Conservation (phyloP, 805 yeast species). For the Ogataea ramenticola region DNA sequence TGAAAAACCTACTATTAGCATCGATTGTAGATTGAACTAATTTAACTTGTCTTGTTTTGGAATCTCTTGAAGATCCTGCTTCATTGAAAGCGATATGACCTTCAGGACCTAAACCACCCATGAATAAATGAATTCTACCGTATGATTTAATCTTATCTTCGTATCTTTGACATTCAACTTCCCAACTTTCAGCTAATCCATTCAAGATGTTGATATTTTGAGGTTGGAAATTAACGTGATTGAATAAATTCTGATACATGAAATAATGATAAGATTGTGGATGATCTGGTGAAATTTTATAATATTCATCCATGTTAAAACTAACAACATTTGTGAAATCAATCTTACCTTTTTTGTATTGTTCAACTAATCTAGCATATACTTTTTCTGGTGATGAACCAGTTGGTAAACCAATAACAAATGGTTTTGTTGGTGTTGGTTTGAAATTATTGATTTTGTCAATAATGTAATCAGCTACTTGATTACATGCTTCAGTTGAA, state of each 20-base stretch:
- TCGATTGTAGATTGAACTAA: conserved; percentile 42
- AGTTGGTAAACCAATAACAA: conserved; percentile 52
- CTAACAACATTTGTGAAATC: conserved; percentile 47
- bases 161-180: conserved; percentile 39
- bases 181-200: conserved; percentile 40
- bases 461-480: conserved; percentile 39
- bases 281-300: conserved; percentile 38
- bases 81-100: conserved; percentile 60
- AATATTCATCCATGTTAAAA: conserved; percentile 58
- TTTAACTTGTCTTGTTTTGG: conserved; percentile 38
- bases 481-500: conserved; percentile 33
- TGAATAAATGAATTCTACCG: conserved; percentile 45
- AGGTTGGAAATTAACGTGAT: conserved; percentile 45
- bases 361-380: conserved; percentile 37
- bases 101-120: conserved; percentile 56
- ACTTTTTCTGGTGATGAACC: conserved; percentile 57
- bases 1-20: conserved; percentile 49
- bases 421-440: conserved; percentile 40
- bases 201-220: conserved; percentile 47
- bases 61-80: conserved; percentile 40
- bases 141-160: conserved; percentile 39
- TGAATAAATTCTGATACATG: conserved; percentile 49
- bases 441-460: conserved; percentile 33
- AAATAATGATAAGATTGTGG: conserved; percentile 51
- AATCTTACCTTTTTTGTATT: conserved; percentile 33